Base-by-base conservation (phyloP, 108 stramenopile species). In the Nitzschia sp. region DNA sequence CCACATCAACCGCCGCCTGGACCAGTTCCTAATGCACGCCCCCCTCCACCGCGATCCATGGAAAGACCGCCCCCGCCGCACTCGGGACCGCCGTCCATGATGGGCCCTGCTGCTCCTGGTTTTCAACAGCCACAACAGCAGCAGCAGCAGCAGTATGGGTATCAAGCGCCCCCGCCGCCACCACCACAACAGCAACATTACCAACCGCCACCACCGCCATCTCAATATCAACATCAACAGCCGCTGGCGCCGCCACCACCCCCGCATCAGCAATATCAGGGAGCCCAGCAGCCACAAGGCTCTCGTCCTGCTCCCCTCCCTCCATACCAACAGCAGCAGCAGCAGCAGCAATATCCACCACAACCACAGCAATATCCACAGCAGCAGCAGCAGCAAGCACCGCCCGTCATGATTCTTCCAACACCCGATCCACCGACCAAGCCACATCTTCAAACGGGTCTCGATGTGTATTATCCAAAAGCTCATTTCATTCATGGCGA, bases 381-480 rank as follows among this genome's bases (percentile, higher is more conserved):
- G 17, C 46, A 36, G 29, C 59, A 38, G 6, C 52, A 19, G 22
- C 52, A 32, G 6, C 33, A 19, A 31, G 22, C 54, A 21, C 19
- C 34, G 16, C 28, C 29, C 3, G 23, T n/a, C 11, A 41, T 27
- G 30, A 30, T 11, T 61, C 16, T 58, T 15, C 66, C 74, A 19
- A 32, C 60, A 1, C 28, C 64, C 5, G 57, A 38, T 48, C 68
- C 74, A 19, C 66, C 63, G 0, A 62, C 58, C 9, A 44, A 21
- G 15, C 58, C 50, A 4, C 55, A 75, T 45, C 17, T 27, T 5
- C 29, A 33, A 13, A 47, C 35, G 45, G 50, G 47, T 4, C 47
- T 53, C 25, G 48, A 50, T 1, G 44, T 54, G 26, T 69, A 65
- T 58, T 69, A 64, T 69, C 75, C 68, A 11, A 76, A 69, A 56